A percentile compares a stretch with the other conserved stretches of the same genome.
Evolutionary conservation across 2,329 filamentous ascomycete genomes (phyloP).

Genomic region (Fusarium goolgardi): DNA sequence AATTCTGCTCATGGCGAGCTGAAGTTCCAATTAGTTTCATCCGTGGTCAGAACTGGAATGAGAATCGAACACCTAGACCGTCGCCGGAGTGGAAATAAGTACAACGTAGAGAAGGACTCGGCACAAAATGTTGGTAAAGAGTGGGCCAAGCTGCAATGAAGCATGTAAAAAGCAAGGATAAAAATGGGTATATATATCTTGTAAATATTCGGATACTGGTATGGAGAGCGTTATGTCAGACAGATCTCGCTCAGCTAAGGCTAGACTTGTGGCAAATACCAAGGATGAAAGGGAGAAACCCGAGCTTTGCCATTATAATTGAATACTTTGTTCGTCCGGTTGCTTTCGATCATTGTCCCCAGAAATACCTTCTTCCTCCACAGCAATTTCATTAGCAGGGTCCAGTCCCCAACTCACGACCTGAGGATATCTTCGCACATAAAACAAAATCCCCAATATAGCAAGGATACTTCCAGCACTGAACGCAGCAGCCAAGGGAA

Average conservation of each 20-base stretch:
- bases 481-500: constrained; percentile 37
- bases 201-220: not conserved
- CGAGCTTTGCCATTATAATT: not conserved
- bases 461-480: constrained; percentile 38
- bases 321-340: not conserved
- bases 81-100: no score
- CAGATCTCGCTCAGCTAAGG: not conserved
- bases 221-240: not conserved
- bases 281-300: not conserved
- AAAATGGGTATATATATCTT: not conserved
- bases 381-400: not conserved
- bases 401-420: constrained; percentile 33
- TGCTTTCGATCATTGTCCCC: constrained; percentile 5
- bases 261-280: not conserved
- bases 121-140: no score
- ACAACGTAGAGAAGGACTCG: no score
- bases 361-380: constrained; percentile 2
- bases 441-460: constrained; percentile 36
- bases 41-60: no score
- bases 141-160: not conserved
- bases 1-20: no score
- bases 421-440: constrained; percentile 31
- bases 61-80: no score
- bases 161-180: not conserved
- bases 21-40: no score